Evolutionary conservation across 2,329 filamentous ascomycete species (phyloP).

Genomic region (Aspergillus terreus): DNA sequence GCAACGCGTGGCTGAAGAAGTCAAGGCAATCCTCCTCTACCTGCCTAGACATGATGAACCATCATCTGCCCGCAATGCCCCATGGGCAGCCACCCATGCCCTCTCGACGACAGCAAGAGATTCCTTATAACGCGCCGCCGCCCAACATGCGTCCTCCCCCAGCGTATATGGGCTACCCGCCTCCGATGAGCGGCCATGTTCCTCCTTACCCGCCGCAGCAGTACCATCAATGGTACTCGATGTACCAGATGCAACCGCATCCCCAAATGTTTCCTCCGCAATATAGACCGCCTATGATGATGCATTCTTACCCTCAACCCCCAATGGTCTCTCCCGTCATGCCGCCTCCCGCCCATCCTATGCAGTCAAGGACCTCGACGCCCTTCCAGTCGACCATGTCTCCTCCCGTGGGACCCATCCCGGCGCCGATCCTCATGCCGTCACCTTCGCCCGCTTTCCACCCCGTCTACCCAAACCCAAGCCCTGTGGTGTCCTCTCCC

Average conservation of each 20-base stretch:
- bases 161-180: slow-evolving; percentile 57
- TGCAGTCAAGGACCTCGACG: slow-evolving; percentile 36
- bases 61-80: slow-evolving; percentile 42
- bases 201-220: slow-evolving; percentile 43
- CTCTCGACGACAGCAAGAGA: slow-evolving; percentile 45
- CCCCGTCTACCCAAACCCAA: slow-evolving; percentile 20
- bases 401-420: slow-evolving; percentile 25
- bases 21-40: slow-evolving; percentile 29
- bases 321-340: slow-evolving; percentile 36
- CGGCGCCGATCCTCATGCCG: slow-evolving; percentile 27
- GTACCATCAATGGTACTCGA: slow-evolving; percentile 45
- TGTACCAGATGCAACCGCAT: slow-evolving; percentile 21
- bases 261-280: slow-evolving; percentile 39
- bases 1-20: slow-evolving; percentile 35
- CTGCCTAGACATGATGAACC: slow-evolving; percentile 42
- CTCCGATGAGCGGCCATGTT: slow-evolving; percentile 54
- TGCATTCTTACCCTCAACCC: slow-evolving; percentile 43
- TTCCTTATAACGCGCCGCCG: slow-evolving; percentile 40
- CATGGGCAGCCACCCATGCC: slow-evolving; percentile 51
- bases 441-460: slow-evolving; percentile 22
- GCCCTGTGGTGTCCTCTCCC: slow-evolving; percentile 34
- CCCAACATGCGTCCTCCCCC: slow-evolving; percentile 56
- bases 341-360: slow-evolving; percentile 31
- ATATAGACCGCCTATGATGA: slow-evolving; percentile 41
- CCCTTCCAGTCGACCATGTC: slow-evolving; percentile 36